phyloP scores from a whole-genome alignment of 331 rosid species.

The Pyracantha coccinea region DNA sequence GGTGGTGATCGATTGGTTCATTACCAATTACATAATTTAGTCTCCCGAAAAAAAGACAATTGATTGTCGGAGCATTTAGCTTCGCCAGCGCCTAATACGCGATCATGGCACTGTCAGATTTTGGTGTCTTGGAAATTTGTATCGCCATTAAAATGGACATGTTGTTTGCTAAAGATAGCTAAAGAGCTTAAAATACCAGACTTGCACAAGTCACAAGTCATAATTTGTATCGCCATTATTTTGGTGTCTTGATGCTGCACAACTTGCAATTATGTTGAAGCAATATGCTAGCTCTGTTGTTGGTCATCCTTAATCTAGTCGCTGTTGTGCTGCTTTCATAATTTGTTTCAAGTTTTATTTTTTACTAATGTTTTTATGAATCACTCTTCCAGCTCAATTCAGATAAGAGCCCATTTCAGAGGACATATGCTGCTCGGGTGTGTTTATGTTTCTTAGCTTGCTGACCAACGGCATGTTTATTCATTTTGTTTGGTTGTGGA shows the following conservation, averaged over 20 bases:
- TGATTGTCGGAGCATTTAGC: not conserved
- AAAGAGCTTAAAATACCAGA: not conserved
- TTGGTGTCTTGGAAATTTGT: not conserved
- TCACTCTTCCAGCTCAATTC: constrained; percentile 59
- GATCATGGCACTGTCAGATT: not conserved
- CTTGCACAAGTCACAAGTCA: not conserved
- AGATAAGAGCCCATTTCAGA: constrained; percentile 96
- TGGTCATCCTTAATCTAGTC: constrained; percentile 5
- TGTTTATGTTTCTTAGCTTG: constrained; percentile 9
- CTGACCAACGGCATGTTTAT: not conserved
- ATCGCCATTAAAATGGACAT: too few relatives aligned
- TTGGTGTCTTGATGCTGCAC: not conserved
- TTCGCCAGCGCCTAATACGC: not conserved
- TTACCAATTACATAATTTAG: not conserved
- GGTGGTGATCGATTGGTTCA: not conserved
- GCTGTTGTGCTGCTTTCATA: constrained; percentile 1
- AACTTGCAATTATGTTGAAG: not conserved
- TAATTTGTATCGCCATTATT: too few relatives aligned
- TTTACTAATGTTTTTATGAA: not conserved
- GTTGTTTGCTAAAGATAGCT: not conserved
- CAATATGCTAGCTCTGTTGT: not conserved
- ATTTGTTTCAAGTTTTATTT: not conserved
- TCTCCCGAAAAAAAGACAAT: not conserved
- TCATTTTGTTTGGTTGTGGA: not conserved
- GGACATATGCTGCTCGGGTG: constrained; percentile 97